These are phyloP conservation scores for Colletotrichum theobromicola DNA, from an alignment of 2,329 filamentous ascomycete species.

Conservation along the genomic window DNA sequence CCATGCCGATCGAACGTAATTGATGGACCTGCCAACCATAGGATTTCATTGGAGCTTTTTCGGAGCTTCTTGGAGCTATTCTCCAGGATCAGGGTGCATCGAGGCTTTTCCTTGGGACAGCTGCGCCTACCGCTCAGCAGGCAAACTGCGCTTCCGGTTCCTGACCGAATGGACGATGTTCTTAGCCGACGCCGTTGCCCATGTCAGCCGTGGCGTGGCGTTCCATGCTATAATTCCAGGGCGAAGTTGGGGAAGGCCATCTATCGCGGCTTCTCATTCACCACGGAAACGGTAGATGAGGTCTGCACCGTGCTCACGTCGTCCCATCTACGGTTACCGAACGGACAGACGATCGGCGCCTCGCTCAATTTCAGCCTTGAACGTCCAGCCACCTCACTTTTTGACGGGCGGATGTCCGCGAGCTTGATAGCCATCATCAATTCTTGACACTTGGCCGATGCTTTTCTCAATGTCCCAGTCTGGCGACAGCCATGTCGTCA, in stretches of 20 bases:
- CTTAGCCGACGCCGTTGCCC: background rate
- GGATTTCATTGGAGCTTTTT: background rate
- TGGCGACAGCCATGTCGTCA: background rate
- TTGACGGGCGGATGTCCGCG: background rate
- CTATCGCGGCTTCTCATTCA: background rate
- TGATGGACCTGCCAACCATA: background rate
- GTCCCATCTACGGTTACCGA: background rate
- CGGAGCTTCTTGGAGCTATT: background rate
- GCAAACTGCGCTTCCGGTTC: background rate
- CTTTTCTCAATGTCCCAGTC: background rate
- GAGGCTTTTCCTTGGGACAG: background rate
- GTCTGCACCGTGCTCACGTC: background rate
- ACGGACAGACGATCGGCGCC: background rate
- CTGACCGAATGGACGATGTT: background rate
- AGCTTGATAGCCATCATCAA: background rate
- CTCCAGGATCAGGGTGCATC: background rate
- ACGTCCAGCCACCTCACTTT: background rate
- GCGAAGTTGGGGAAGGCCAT: background rate
- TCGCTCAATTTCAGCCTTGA: background rate
- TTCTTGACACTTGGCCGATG: background rate
- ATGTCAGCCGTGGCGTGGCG: background rate
- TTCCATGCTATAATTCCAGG: background rate
- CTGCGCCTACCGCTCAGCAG: background rate
- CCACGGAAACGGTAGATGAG: constrained; percentile 19
- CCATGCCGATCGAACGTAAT: background rate